phyloP scores from a whole-genome alignment of 345 rosid genomes.

The Eucalyptus tenuipes region DNA sequence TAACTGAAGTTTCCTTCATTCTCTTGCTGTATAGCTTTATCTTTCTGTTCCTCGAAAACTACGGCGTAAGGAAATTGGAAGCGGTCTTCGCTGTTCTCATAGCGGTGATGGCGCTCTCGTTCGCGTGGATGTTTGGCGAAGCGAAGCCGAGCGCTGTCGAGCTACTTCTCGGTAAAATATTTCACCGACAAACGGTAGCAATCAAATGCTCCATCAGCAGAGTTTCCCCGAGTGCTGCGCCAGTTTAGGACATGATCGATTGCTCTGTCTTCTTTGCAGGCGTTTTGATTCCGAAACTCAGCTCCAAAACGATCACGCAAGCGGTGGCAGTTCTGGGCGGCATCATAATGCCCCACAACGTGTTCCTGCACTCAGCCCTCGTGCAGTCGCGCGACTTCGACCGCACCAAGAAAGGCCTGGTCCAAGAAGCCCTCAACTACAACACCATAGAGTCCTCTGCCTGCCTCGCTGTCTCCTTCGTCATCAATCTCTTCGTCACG shows the following conservation, averaged over 20 bases:
- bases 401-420: not conserved
- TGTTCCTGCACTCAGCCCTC: constrained; percentile 8
- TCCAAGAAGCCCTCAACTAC: constrained; percentile 5
- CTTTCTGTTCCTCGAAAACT: constrained; percentile 31
- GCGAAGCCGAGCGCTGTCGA: constrained; percentile 18
- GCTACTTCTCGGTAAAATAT: constrained; percentile 16
- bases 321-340: constrained; percentile 4
- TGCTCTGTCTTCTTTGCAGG: not conserved
- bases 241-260: not conserved
- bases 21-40: constrained; percentile 10
- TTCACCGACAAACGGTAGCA: not conserved
- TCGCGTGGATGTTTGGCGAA: constrained; percentile 36
- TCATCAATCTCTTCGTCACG: constrained; percentile 2
- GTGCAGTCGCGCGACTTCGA: constrained; percentile 6
- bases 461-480: not conserved
- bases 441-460: not conserved
- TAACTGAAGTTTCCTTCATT: not conserved
- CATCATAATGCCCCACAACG: constrained; percentile 10
- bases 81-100: constrained; percentile 25
- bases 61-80: constrained; percentile 36
- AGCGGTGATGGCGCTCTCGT: constrained; percentile 22
- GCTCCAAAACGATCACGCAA: constrained; percentile 4
- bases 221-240: not conserved
- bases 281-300: constrained; percentile 1
- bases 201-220: not conserved